Conservation (phyloP, 257 asterid genomes). For the Coffea canephora region DNA sequence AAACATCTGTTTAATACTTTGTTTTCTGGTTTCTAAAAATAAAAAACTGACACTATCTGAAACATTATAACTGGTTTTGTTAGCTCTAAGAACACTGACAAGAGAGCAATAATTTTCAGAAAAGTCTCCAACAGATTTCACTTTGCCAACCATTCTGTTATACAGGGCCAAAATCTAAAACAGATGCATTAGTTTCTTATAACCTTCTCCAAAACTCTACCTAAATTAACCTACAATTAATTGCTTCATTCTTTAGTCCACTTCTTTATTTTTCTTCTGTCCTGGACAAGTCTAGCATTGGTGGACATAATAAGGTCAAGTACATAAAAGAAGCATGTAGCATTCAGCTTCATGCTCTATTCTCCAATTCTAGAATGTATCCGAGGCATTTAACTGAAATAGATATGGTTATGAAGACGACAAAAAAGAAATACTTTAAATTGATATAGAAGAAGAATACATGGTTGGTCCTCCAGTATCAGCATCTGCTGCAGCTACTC, state of each 20-base stretch:
- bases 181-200: not conserved
- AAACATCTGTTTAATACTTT: not conserved
- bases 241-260: not conserved
- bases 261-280: not conserved
- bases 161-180: not conserved
- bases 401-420: not conserved
- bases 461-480: slow-evolving; percentile 76
- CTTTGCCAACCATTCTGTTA: not conserved
- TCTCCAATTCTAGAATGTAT: not conserved
- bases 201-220: not conserved
- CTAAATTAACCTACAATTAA: not conserved
- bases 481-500: slow-evolving; percentile 56
- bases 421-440: slow-evolving; percentile 19
- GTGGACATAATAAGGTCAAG: not conserved
- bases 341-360: not conserved
- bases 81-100: no score
- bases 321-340: not conserved
- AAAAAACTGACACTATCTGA: not conserved
- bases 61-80: not conserved
- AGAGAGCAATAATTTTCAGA: not conserved
- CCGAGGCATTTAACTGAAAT: not conserved
- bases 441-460: slow-evolving; percentile 34
- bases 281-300: not conserved
- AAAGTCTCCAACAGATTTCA: not conserved
- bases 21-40: not conserved